A percentile compares a stretch with the other conserved stretches of the same genome.
These are phyloP conservation scores for Anthoceros angustus DNA, from an alignment of 225 moss, liverwort and hornwort species.

Conservation along the genomic window DNA sequence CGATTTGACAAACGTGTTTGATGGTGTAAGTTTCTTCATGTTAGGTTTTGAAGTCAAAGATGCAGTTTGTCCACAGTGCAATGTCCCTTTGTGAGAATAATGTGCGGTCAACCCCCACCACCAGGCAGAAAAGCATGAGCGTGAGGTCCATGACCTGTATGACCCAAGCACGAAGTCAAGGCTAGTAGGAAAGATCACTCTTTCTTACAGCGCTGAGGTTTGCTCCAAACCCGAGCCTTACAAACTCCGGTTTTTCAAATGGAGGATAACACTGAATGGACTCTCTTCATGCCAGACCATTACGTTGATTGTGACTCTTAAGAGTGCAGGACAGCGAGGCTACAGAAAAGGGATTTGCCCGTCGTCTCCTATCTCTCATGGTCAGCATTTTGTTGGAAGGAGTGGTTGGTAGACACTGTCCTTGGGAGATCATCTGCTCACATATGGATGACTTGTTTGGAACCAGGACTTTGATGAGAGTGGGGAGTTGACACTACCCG, in stretches of 20 bases:
- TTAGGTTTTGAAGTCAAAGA: not conserved
- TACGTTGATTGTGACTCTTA: not conserved
- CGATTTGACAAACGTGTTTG: slow-evolving; percentile 58
- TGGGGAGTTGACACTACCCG: slow-evolving; percentile 50
- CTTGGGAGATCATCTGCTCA: too few relatives aligned
- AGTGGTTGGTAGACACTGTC: too few relatives aligned
- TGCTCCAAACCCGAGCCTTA: not conserved
- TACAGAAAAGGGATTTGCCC: slow-evolving; percentile 76
- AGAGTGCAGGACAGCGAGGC: slow-evolving; percentile 48
- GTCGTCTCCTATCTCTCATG: slow-evolving; percentile 77
- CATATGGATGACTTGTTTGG: not conserved
- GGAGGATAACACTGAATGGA: not conserved
- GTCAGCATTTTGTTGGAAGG: slow-evolving; percentile 17
- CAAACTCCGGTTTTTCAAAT: not conserved
- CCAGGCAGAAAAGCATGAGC: slow-evolving; percentile 23
- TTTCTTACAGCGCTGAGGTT: slow-evolving; percentile 75
- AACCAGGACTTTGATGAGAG: slow-evolving; percentile 72
- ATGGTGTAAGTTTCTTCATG: slow-evolving; percentile 37
- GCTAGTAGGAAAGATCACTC: slow-evolving; percentile 54
- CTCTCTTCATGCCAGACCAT: not conserved
- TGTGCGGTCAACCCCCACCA: too few relatives aligned
- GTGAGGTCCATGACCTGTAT: slow-evolving; percentile 40
- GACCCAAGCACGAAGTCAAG: slow-evolving; percentile 55
- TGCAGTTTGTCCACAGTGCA: not conserved
- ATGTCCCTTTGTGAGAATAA: not conserved